Evolutionary conservation across 129 eudicot genomes (phyloP), one percentile per base, ranked within the genome.

Genomic region (Lonicera japonica): DNA sequence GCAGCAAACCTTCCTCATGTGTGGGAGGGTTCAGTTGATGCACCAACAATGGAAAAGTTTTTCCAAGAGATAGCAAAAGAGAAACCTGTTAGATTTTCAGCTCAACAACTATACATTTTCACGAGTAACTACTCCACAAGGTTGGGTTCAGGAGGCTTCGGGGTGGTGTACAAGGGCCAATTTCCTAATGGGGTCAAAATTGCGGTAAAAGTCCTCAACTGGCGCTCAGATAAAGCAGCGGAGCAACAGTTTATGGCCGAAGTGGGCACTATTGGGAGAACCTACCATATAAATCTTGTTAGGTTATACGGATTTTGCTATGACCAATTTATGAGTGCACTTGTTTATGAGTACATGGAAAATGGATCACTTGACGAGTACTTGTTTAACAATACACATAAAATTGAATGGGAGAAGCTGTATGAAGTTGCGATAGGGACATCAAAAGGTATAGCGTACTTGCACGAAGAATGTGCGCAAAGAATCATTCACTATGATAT

Each of bases 401-500:
- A 8, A 25, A 41, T 9, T 0, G 17, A 34, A 1, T 47, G 70
- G 54, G 74, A 64, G 17, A 63, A 74, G 61, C 61, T 74, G 16
- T 60, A 74, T 15, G 74, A 74, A 58, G 61, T 74, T 8, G 79
- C 70, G 0, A 9, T 74, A 10, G 79, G 74, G 7, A 62, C 74
- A 0, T 74, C 70, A 16, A 74, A 63, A 55, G 79, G 60, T 0
- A 74, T 74, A 15, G 43, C 74, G 0, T 74, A 74, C 47, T 55
- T 74, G 70, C 79, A 74, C n/a, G 79, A 74, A 61, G 70, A 61
- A 13, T 74, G 79, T 24, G 61, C 63, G 0, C 79, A 68, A 0
- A 61, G 70, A 68, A 74, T 74, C 21, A 73, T 74, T 36, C 79
- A 74, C 50, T 74, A 74, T 13, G 79, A 74, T 68, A 74, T 74